A percentile compares a stretch with the other conserved stretches of the same genome.
Conservation (phyloP, 2,329 filamentous ascomycete genomes). For the Diaporthe ilicicola region DNA sequence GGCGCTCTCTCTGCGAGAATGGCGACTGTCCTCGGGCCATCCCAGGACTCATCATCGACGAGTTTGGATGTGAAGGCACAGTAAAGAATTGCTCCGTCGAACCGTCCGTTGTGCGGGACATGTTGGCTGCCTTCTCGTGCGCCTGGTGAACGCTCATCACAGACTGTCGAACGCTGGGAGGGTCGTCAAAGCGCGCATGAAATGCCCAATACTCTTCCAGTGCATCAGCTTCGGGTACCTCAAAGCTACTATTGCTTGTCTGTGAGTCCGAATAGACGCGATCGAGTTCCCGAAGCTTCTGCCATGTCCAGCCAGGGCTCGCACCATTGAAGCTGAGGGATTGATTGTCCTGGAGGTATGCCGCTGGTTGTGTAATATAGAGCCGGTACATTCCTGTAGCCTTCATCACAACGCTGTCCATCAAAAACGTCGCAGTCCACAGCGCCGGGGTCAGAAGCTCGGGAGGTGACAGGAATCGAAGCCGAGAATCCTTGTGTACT, state of each 20-base stretch:
- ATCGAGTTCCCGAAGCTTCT: constrained; percentile 69
- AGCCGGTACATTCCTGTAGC: constrained; percentile 69
- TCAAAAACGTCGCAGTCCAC: constrained; percentile 77
- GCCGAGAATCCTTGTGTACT: constrained; percentile 74
- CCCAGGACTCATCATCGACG: constrained; percentile 40
- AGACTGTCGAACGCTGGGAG: constrained; percentile 53
- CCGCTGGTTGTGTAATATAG: constrained; percentile 79
- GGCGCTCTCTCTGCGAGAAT: constrained; percentile 47
- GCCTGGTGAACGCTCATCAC: constrained; percentile 51
- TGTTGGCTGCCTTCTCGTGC: constrained; percentile 35
- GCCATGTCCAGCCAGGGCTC: constrained; percentile 74
- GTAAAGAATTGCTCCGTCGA: constrained; percentile 52
- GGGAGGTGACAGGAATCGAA: constrained; percentile 74
- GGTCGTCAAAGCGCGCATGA: constrained; percentile 70
- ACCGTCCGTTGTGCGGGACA: constrained; percentile 50
- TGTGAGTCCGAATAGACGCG: constrained; percentile 60
- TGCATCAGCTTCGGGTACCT: constrained; percentile 68
- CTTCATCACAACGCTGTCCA: constrained; percentile 77
- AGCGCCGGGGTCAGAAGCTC: constrained; percentile 78
- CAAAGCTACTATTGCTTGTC: constrained; percentile 45
- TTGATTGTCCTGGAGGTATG: constrained; percentile 71
- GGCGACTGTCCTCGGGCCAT: constrained; percentile 52
- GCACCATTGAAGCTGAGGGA: constrained; percentile 51
- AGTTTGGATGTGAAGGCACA: constrained; percentile 42
- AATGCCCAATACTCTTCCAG: constrained; percentile 74